These are phyloP conservation scores for Citrus trifoliata DNA, from an alignment of 345 rosid genomes.

Conservation along the genomic window DNA sequence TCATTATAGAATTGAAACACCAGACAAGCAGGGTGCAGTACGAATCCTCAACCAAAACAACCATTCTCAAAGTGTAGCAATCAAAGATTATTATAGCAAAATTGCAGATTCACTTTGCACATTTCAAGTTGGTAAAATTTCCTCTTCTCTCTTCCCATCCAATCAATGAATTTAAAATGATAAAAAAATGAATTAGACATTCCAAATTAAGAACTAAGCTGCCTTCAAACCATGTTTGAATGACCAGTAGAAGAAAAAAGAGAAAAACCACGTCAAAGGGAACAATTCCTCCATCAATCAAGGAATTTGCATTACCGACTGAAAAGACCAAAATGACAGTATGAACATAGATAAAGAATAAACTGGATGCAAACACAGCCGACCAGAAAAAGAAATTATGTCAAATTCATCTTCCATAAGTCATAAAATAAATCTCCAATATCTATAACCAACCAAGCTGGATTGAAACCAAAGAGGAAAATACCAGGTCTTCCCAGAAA, in stretches of 20 bases:
- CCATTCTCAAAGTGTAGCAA: background rate
- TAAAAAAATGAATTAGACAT: background rate
- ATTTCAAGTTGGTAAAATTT: background rate
- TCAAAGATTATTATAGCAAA: background rate
- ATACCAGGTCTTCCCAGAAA: constrained; percentile 7
- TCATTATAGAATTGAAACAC: background rate
- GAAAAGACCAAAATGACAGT: background rate
- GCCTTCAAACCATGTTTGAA: constrained; percentile 1
- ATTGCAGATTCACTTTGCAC: background rate
- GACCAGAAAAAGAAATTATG: background rate
- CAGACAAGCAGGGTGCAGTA: background rate
- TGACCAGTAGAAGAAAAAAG: background rate
- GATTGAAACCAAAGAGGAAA: background rate
- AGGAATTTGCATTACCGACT: background rate
- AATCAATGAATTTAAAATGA: background rate
- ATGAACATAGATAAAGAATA: background rate
- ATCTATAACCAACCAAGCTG: background rate
- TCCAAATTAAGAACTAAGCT: background rate
- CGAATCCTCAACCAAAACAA: background rate
- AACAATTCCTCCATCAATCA: background rate
- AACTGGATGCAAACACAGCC: background rate
- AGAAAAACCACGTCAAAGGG: background rate
- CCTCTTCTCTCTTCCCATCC: background rate
- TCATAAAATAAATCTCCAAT: background rate
- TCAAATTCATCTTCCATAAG: background rate